These are phyloP conservation scores for Orychophragmus violaceus DNA, from an alignment of 345 rosid species.

Conservation along the genomic window DNA sequence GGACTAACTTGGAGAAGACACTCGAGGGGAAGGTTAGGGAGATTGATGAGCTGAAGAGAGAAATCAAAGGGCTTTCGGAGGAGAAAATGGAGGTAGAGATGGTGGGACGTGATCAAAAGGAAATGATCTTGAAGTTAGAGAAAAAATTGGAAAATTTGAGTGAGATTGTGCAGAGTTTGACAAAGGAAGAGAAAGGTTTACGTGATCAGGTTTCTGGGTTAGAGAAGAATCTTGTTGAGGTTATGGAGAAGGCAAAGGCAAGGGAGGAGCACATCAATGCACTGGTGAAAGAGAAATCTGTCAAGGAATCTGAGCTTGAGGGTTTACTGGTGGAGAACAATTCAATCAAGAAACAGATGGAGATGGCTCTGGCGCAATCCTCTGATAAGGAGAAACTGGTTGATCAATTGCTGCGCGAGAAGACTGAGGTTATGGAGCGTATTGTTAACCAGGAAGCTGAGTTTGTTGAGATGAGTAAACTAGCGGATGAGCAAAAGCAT, in stretches of 20 bases:
- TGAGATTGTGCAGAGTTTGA: constrained; percentile 31
- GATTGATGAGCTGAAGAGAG: constrained; percentile 33
- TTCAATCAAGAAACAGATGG: constrained; percentile 16
- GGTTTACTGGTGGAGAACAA: constrained; percentile 33
- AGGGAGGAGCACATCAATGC: constrained; percentile 34
- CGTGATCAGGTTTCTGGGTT: constrained; percentile 35
- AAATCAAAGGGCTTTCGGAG: constrained; percentile 28
- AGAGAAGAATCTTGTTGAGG: constrained; percentile 42
- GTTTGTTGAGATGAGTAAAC: constrained; percentile 37
- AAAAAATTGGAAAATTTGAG: constrained; percentile 27
- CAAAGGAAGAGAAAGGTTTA: constrained; percentile 39
- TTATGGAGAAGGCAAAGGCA: constrained; percentile 33
- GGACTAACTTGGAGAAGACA: constrained; percentile 30
- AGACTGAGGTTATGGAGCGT: constrained; percentile 39
- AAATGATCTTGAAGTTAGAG: constrained; percentile 40
- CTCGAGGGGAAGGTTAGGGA: constrained; percentile 30
- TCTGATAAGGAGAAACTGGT: constrained; percentile 35
- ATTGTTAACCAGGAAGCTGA: constrained; percentile 38
- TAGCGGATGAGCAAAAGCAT: constrained; percentile 36
- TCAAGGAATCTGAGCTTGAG: constrained; percentile 35
- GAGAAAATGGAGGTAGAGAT: constrained; percentile 41
- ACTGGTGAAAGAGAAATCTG: constrained; percentile 37
- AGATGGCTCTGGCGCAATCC: constrained; percentile 19
- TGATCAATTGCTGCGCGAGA: constrained; percentile 36
- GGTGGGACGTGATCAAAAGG: constrained; percentile 29